Evolutionary conservation across 306 rosid species (phyloP).

Genomic region (Ormosia emarginata): DNA sequence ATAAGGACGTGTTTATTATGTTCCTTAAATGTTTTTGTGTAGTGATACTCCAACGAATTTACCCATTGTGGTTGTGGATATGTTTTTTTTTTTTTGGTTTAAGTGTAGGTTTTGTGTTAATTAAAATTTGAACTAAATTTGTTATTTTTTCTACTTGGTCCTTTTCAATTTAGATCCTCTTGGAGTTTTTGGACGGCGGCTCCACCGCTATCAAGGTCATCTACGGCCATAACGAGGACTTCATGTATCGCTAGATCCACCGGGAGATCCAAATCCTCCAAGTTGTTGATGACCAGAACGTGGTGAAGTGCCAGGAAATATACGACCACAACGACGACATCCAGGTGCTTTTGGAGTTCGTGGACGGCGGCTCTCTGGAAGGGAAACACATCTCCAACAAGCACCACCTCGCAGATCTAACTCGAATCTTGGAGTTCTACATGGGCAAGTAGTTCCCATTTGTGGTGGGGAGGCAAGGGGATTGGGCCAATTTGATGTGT

Average conservation of each 20-base stretch:
- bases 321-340: conserved; percentile 94
- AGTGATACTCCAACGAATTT: too few relatives aligned
- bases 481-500: conserved; percentile 93
- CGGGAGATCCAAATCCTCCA: conserved; percentile 92
- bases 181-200: too few relatives aligned
- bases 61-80: too few relatives aligned
- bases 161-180: too few relatives aligned
- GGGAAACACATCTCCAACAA: conserved; percentile 65
- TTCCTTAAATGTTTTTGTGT: too few relatives aligned
- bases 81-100: too few relatives aligned
- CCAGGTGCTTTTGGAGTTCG: conserved; percentile 83
- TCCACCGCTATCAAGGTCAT: conserved; percentile 91
- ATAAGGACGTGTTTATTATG: too few relatives aligned
- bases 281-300: conserved; percentile 78
- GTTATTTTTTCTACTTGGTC: too few relatives aligned
- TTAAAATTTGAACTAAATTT: too few relatives aligned
- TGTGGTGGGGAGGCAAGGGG: conserved; percentile 69
- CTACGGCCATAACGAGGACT: conserved; percentile 79
- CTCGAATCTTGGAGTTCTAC: conserved; percentile 75
- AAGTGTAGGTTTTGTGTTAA: too few relatives aligned
- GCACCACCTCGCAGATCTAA: conserved; percentile 59
- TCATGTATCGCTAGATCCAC: conserved; percentile 75
- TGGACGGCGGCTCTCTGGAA: conserved; percentile 89
- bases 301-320: conserved; percentile 94
- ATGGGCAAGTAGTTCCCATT: conserved; percentile 90